These are phyloP conservation scores for Phytophthora macrochlamydospora DNA, from an alignment of 352 stramenopile species.

Conservation along the genomic window DNA sequence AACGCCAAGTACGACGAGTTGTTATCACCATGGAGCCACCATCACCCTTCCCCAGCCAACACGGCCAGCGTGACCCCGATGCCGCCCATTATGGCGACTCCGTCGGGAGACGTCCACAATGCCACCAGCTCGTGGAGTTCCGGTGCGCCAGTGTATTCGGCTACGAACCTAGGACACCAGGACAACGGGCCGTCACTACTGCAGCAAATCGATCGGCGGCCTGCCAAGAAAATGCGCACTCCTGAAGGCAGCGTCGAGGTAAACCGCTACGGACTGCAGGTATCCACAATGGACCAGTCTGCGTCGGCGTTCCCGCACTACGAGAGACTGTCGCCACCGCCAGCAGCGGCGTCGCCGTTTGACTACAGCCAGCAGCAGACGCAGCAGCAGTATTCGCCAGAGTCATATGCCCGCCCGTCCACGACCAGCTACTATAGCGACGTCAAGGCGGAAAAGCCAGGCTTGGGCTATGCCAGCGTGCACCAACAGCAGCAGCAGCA, in stretches of 20 bases:
- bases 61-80: constrained; percentile 47
- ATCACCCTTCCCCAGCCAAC: constrained; percentile 43
- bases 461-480: constrained; percentile 26
- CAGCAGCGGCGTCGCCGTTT: constrained; percentile 19
- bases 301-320: constrained; percentile 29
- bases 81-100: constrained; percentile 26
- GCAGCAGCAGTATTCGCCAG: constrained; percentile 25
- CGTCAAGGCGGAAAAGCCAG: constrained; percentile 27
- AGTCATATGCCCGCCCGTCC: constrained; percentile 28
- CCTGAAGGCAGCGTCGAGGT: constrained; percentile 37
- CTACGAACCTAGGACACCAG: constrained; percentile 24
- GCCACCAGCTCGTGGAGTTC: constrained; percentile 30
- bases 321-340: constrained; percentile 24
- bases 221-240: constrained; percentile 61
- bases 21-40: constrained; percentile 51
- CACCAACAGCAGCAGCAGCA: constrained; percentile 27
- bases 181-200: constrained; percentile 33
- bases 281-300: constrained; percentile 26
- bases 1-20: constrained; percentile 81
- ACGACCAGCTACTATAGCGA: constrained; percentile 20
- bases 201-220: constrained; percentile 28
- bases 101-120: constrained; percentile 9
- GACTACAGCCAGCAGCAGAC: constrained; percentile 39
- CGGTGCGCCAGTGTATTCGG: constrained; percentile 26
- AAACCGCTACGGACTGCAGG: constrained; percentile 29